These are phyloP conservation scores for Elaeis guineensis DNA, from an alignment of 176 grass and related monocot genomes.

Conservation along the genomic window DNA sequence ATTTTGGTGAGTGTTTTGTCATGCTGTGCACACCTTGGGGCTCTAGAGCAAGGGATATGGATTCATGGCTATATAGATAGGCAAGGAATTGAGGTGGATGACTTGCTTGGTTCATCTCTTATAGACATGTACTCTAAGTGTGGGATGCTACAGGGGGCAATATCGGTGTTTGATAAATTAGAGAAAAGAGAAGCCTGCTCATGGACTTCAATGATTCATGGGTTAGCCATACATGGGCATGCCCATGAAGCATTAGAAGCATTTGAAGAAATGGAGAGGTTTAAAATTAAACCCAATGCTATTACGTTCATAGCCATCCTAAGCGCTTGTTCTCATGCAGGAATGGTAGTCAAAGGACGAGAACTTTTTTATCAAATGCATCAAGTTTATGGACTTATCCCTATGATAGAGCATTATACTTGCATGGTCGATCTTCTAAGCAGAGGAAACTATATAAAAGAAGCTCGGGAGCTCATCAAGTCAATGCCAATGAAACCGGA, in stretches of 20 bases:
- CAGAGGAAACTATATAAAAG: slow-evolving; percentile 11
- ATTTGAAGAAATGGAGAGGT: slow-evolving; percentile 19
- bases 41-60: slow-evolving; percentile 18
- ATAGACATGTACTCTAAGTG: slow-evolving; percentile 23
- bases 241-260: slow-evolving; percentile 8
- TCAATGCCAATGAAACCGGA: slow-evolving; percentile 22
- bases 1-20: slow-evolving; percentile 17
- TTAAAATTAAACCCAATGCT: not conserved
- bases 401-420: slow-evolving; percentile 20
- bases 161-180: slow-evolving; percentile 13
- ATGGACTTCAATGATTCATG: slow-evolving; percentile 23
- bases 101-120: slow-evolving; percentile 17
- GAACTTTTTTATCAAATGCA: slow-evolving; percentile 4
- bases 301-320: slow-evolving; percentile 12
- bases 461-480: slow-evolving; percentile 6
- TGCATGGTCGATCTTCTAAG: slow-evolving; percentile 23
- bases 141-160: slow-evolving; percentile 8
- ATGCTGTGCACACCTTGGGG: slow-evolving; percentile 11
- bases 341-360: slow-evolving; percentile 5
- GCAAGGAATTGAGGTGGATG: slow-evolving; percentile 14
- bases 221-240: slow-evolving; percentile 9
- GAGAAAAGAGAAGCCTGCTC: slow-evolving; percentile 6
- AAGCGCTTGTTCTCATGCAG: slow-evolving; percentile 18
- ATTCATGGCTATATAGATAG: slow-evolving; percentile 6
- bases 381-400: slow-evolving; percentile 4